These are phyloP conservation scores for Cucurbita argyrosperma DNA, from an alignment of 306 rosid genomes.

Conservation along the genomic window DNA sequence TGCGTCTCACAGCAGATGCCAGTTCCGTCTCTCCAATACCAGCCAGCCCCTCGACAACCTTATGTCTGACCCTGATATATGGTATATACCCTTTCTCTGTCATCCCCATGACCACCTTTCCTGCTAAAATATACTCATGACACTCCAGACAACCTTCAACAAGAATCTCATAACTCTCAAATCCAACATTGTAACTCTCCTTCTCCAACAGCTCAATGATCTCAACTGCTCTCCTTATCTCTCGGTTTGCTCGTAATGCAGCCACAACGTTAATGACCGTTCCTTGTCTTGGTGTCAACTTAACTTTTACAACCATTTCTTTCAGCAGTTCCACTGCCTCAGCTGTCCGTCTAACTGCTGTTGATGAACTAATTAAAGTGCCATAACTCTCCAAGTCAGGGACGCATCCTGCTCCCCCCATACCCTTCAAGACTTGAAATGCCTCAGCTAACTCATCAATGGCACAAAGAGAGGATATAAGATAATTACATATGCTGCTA, in stretches of 20 bases:
- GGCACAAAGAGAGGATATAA: slow-evolving; percentile 42
- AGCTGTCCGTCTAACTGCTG: slow-evolving; percentile 35
- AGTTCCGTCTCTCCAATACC: slow-evolving; percentile 56
- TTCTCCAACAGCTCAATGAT: slow-evolving; percentile 45
- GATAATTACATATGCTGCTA: slow-evolving; percentile 43
- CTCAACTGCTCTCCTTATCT: slow-evolving; percentile 54
- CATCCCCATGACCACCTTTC: slow-evolving; percentile 61
- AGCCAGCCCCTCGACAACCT: slow-evolving; percentile 61
- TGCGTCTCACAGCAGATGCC: slow-evolving; percentile 61
- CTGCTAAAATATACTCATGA: slow-evolving; percentile 56
- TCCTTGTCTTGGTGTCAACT: slow-evolving; percentile 36
- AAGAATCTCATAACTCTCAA: slow-evolving; percentile 62
- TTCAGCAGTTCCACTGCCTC: slow-evolving; percentile 35
- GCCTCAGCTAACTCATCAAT: slow-evolving; percentile 36
- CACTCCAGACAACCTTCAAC: slow-evolving; percentile 66
- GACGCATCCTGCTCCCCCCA: slow-evolving; percentile 61
- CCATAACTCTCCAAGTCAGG: slow-evolving; percentile 56
- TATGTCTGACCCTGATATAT: slow-evolving; percentile 49
- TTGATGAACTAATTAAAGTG: slow-evolving; percentile 39
- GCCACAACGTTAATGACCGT: slow-evolving; percentile 25
- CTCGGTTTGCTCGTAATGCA: slow-evolving; percentile 44
- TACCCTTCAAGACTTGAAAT: slow-evolving; percentile 39
- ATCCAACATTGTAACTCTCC: slow-evolving; percentile 38
- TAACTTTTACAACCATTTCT: slow-evolving; percentile 33
- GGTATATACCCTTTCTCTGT: slow-evolving; percentile 38